Conservation (phyloP, 2,329 filamentous ascomycete species). For the Trichocomaceae sp. region DNA sequence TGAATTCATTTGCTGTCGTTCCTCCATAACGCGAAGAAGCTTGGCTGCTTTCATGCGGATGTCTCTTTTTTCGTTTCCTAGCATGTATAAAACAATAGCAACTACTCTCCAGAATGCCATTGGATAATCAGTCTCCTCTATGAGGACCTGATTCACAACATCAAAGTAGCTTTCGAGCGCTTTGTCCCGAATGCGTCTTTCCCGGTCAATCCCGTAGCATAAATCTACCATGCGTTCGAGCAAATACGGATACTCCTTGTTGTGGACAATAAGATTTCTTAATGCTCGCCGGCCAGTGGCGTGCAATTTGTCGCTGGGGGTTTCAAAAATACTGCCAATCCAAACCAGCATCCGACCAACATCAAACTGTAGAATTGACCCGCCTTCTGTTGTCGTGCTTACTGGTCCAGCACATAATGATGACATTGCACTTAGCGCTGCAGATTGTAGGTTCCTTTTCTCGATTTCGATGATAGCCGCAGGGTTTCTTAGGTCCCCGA, state of each 20-base stretch:
- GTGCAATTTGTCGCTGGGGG: constrained; percentile 85
- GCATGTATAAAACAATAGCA: constrained; percentile 79
- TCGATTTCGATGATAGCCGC: constrained; percentile 95
- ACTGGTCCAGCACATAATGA: constrained; percentile 78
- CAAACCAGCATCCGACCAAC: constrained; percentile 86
- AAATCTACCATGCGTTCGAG: constrained; percentile 84
- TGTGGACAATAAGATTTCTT: constrained; percentile 83
- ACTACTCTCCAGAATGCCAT: constrained; percentile 87
- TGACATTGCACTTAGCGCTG: constrained; percentile 92
- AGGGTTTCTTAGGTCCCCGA: constrained; percentile 67
- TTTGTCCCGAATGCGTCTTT: constrained; percentile 42
- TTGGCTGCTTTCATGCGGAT: constrained; percentile 82
- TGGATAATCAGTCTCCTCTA: constrained; percentile 73
- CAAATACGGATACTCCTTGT: constrained; percentile 76
- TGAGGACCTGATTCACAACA: constrained; percentile 80
- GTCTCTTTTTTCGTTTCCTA: constrained; percentile 85
- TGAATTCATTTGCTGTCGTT: constrained; percentile 74
- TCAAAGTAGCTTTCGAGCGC: constrained; percentile 92
- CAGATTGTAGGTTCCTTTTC: constrained; percentile 82
- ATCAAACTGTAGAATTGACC: constrained; percentile 83
- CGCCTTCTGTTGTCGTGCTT: constrained; percentile 79
- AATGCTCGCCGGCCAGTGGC: constrained; percentile 80
- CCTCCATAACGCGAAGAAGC: constrained; percentile 73
- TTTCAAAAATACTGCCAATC: constrained; percentile 92
- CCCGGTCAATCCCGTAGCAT: constrained; percentile 72